Evolutionary conservation across 306 rosid species (phyloP).

Genomic region (Citrullus colocynthis): DNA sequence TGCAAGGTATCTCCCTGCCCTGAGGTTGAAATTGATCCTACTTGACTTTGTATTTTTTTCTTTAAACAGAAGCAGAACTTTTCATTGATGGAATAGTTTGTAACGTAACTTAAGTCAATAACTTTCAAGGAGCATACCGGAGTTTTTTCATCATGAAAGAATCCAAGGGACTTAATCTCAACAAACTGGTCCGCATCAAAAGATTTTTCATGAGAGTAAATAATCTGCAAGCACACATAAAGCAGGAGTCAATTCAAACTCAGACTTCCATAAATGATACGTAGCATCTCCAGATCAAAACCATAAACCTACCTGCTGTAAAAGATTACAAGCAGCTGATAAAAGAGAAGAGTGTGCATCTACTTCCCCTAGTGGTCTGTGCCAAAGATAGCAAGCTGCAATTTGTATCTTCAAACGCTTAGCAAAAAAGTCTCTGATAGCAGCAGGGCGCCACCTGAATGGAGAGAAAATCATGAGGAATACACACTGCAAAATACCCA

Average conservation of each 20-base stretch:
- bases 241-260: neutral
- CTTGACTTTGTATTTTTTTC: no score
- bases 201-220: conserved; percentile 58
- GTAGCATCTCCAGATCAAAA: neutral
- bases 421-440: conserved; percentile 36
- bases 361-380: conserved; percentile 30
- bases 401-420: conserved; percentile 52
- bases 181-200: conserved; percentile 40
- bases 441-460: conserved; percentile 38
- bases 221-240: conserved; percentile 33
- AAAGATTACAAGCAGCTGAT: conserved; percentile 51
- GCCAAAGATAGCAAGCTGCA: conserved; percentile 56
- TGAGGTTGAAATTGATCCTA: neutral
- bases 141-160: conserved; percentile 17
- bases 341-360: conserved; percentile 38
- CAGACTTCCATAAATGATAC: neutral
- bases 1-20: neutral
- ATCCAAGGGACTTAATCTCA: conserved; percentile 33
- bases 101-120: neutral
- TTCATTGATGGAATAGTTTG: neutral
- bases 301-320: conserved; percentile 49
- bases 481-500: neutral
- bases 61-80: no score
- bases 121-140: conserved; percentile 23
- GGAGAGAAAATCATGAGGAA: neutral